Evolutionary conservation across 2,329 filamentous ascomycete genomes (phyloP), one percentile per base, ranked within the genome.

Genomic region (Clonostachys rosea): DNA sequence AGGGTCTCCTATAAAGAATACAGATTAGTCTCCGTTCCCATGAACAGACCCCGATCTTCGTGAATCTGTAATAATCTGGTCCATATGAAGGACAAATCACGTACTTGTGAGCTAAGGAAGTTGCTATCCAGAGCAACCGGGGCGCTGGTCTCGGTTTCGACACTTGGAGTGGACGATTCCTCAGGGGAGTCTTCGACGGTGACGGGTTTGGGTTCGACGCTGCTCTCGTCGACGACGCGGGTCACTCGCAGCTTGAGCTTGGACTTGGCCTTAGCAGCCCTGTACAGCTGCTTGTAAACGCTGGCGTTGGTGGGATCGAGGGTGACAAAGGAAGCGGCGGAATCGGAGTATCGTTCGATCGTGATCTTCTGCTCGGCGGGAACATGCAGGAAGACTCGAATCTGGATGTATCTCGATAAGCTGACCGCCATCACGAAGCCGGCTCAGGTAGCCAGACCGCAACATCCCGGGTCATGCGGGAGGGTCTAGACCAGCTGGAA

Each of bases 321-420:
- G 41, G 80, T 76, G 54, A 97, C 81, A 68, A 87, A 97, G 54
- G 83, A 75, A 42, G 78, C 86, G 54, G 90, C 89, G 54, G 91
- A 96, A 69, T 99, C 94, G 54, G 94, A 97, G 72, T 91, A 99
- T 56, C 94, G 89, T 74, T 97, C 91, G 59, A 97, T 85, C 59
- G 84, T 68, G 62, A 60, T 82, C 76, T 43, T 58, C 44, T 49
- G 45, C 10, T 66, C 59, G 34, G 49, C 41, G 7, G 64, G 55
- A 46, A 70, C 61, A 42, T 61, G 62, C 33, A 70, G 55, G 50
- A 67, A 65, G 24, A 50, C 52, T 51, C 67, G 65, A 36, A 70
- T 56, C 65, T 69, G 47, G 42, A 17, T 34, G n/a, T 37, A 35
- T n/a, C 3, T 30, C 10, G 36, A n/a, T 39, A 11, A n/a, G 36